Evolutionary conservation across 345 rosid genomes (phyloP).

Genomic region (Ceriops decandra): DNA sequence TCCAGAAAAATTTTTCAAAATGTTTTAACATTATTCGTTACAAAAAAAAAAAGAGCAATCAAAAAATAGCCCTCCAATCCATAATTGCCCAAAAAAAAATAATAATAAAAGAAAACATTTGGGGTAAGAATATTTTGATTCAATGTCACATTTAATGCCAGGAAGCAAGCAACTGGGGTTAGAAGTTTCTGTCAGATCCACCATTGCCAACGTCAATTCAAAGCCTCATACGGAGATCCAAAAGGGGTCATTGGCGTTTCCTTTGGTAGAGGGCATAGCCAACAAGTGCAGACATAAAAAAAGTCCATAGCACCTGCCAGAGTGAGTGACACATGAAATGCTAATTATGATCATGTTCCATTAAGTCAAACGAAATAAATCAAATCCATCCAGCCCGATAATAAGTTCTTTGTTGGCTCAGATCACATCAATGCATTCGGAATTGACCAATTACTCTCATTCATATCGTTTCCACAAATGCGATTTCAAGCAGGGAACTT

Average conservation of each 20-base stretch:
- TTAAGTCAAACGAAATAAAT: too few species aligned
- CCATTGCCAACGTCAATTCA: background rate
- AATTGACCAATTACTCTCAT: background rate
- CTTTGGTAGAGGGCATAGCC: slow-evolving; percentile 96
- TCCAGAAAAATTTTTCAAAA: too few species aligned
- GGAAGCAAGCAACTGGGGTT: slow-evolving; percentile 4
- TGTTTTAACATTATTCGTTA: too few species aligned
- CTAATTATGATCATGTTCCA: too few species aligned
- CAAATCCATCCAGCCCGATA: too few species aligned
- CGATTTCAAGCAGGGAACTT: background rate
- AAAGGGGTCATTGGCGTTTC: slow-evolving; percentile 51
- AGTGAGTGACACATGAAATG: too few species aligned
- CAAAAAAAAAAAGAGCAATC: background rate
- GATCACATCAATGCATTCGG: background rate
- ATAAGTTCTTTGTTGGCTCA: too few species aligned
- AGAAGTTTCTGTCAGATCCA: slow-evolving; percentile 12
- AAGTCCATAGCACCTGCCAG: slow-evolving; percentile 88
- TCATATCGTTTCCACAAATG: background rate
- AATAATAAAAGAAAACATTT: background rate
- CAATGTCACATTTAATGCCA: background rate
- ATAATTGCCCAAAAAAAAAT: background rate
- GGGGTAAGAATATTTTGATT: background rate
- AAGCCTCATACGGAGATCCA: too few species aligned
- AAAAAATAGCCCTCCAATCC: background rate
- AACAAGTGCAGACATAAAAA: slow-evolving; percentile 91